Percentiles rank a stretch among this genome's conserved stretches.
Conservation (phyloP, 2,329 filamentous ascomycete genomes). For the Gremmenia infestans region DNA sequence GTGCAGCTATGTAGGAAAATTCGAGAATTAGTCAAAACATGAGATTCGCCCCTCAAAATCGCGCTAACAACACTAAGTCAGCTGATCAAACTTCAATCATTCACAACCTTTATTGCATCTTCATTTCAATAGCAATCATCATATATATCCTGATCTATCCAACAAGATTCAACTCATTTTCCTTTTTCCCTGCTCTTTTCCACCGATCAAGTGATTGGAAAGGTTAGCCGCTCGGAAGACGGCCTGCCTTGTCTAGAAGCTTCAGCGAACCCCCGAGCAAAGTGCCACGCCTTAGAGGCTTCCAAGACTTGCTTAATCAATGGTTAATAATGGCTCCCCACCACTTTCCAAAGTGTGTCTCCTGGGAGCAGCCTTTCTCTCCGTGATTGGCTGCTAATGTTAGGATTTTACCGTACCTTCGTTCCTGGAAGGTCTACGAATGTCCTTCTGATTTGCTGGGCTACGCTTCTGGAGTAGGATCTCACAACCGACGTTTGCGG, state of each 20-base stretch:
- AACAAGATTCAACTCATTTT: background rate
- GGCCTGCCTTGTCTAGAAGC: conserved; percentile 11
- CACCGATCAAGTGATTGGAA: conserved; percentile 8
- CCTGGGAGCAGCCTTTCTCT: background rate
- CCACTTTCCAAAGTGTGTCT: background rate
- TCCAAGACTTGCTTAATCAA: background rate
- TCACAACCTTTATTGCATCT: background rate
- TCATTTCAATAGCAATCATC: background rate
- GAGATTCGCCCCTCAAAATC: background rate
- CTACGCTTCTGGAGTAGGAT: conserved; percentile 4
- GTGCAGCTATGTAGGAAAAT: too few species aligned
- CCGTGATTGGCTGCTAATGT: conserved; percentile 4
- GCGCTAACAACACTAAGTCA: background rate
- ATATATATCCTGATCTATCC: background rate
- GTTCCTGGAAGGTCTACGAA: conserved; percentile 18
- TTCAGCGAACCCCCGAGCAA: conserved; percentile 10
- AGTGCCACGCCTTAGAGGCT: conserved; percentile 14
- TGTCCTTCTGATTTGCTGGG: conserved; percentile 21
- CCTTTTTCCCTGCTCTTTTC: background rate
- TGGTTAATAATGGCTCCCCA: conserved; percentile 8
- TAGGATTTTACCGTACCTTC: conserved; percentile 1
- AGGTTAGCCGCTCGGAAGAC: conserved; percentile 25
- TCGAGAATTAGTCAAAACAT: too few species aligned
- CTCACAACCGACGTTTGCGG: conserved; percentile 15
- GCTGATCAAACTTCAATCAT: background rate